Percentiles rank a stretch among this genome's conserved stretches.
These are phyloP conservation scores for Populus alba DNA, from an alignment of 345 rosid species.

Conservation along the genomic window DNA sequence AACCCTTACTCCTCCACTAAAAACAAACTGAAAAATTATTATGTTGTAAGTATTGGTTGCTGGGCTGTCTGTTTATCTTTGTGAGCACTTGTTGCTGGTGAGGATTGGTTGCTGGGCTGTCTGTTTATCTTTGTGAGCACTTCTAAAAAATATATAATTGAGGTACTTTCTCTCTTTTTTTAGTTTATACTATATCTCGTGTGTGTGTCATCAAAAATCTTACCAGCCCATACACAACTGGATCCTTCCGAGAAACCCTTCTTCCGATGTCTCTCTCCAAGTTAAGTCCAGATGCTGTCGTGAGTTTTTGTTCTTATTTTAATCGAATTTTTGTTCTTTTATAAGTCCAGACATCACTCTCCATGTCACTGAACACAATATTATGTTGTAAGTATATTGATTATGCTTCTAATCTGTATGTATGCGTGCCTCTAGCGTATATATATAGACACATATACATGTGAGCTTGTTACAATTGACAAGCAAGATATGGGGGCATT, in stretches of 20 bases:
- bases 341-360: no score
- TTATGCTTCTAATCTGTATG: neutral
- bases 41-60: conserved; percentile 39
- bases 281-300: neutral
- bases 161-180: no score
- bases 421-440: neutral
- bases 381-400: neutral
- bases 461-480: neutral
- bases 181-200: no score
- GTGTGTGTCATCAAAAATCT: no score
- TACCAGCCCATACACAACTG: neutral
- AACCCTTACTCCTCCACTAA: no score
- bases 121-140: conserved; percentile 52
- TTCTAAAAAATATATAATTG: neutral
- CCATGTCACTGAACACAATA: no score
- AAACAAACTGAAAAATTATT: no score
- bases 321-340: no score
- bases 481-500: conserved; percentile 16
- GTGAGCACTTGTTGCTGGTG: conserved; percentile 65
- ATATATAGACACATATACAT: neutral
- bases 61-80: conserved; percentile 60
- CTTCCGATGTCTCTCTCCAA: no score
- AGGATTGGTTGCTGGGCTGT: conserved; percentile 62
- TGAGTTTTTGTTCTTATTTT: no score
- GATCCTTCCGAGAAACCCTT: neutral